Percentiles rank a stretch among this genome's conserved stretches.
These are phyloP conservation scores for Plectosphaerella cucumerina DNA, from an alignment of 2,329 filamentous ascomycete genomes.

Conservation along the genomic window DNA sequence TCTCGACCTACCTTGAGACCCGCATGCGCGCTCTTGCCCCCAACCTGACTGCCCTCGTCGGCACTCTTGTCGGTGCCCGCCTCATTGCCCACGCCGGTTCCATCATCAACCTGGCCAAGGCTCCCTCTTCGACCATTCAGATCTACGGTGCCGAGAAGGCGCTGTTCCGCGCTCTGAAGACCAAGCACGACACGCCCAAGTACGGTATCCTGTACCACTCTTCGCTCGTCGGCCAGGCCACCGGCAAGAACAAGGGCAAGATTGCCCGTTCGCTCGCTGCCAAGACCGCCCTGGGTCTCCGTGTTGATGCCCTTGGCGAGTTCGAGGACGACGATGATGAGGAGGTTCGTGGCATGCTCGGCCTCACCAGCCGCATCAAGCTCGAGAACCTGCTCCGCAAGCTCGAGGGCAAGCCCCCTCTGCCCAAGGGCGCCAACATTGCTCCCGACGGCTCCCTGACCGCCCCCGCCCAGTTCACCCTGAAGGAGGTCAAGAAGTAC, in stretches of 20 bases:
- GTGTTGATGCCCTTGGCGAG: slow-evolving; percentile 72
- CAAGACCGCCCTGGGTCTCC: slow-evolving; percentile 88
- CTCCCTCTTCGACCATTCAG: slow-evolving; percentile 91
- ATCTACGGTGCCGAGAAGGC: slow-evolving; percentile 99
- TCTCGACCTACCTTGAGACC: slow-evolving; percentile 83
- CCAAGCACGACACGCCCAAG: slow-evolving; percentile 98
- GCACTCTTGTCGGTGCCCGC: slow-evolving; percentile 88
- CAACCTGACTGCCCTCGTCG: slow-evolving; percentile 89
- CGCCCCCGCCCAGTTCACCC: slow-evolving; percentile 74
- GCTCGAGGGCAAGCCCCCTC: slow-evolving; percentile 86
- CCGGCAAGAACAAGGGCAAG: slow-evolving; percentile 98
- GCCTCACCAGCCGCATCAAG: slow-evolving; percentile 66
- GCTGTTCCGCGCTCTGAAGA: slow-evolving; percentile 96
- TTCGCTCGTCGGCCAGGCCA: slow-evolving; percentile 92
- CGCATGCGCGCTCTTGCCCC: slow-evolving; percentile 97
- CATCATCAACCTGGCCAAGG: slow-evolving; percentile 91
- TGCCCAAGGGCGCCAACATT: slow-evolving; percentile 70
- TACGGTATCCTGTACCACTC: slow-evolving; percentile 94
- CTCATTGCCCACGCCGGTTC: slow-evolving; percentile 94
- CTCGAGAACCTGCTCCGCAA: slow-evolving; percentile 72
- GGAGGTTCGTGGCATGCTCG: slow-evolving; percentile 81
- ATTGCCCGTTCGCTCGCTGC: slow-evolving; percentile 94
- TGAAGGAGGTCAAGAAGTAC: slow-evolving; percentile 93
- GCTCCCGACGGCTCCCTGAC: slow-evolving; percentile 65
- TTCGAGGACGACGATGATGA: slow-evolving; percentile 71